Evolutionary conservation across 1,284 basidiomycete genomes (phyloP), one percentile per base, ranked within the genome.

Genomic region (Stereum hirsutum): DNA sequence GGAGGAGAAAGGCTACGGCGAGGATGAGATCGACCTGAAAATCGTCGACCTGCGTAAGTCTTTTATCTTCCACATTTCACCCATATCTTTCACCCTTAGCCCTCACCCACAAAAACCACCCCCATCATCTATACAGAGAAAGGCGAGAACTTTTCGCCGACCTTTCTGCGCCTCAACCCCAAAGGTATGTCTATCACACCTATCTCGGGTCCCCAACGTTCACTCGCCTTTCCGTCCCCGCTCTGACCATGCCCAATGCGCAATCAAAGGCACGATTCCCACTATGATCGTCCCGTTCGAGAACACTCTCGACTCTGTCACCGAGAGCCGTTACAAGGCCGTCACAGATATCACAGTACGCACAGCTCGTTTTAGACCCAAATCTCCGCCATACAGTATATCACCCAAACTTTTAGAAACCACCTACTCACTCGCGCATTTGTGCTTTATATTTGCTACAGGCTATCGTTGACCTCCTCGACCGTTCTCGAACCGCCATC

Each of bases 241-340:
- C 33, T 4, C 15, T 5, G 12, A 31, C 15, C 28, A 31, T 31
- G 15, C 15, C 33, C 17, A 19, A 35, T 20, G 17, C 20, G 12
- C 12, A 32, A 15, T 26, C 3, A 24, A 49, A 85, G 88, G 78
- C 11, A 89, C 84, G n/a, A 74, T 93, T 0, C 90, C 90, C 5
- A 85, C 85, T 1, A 66, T 95, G 34, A 81, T 92, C 19, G 89
- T 92, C 3, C 90, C 90, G 0, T 65, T 88, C 15, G 66, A 79
- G 52, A 81, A 81, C 54, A 88, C 85, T 12, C 72, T 87, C 6
- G 68, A 72, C 3, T 66, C 75, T 4, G 86, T 85, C 31, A 74
- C 81, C 26, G 86, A 88, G 51, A 86, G 78, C 52, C 75, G 86
- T 37, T 94, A 88, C 66, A 83, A 88, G 52, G 82, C 87, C 5